These are phyloP conservation scores for Sporobolomyces phaffii DNA, from an alignment of 768 basidiomycete species.

Conservation along the genomic window DNA sequence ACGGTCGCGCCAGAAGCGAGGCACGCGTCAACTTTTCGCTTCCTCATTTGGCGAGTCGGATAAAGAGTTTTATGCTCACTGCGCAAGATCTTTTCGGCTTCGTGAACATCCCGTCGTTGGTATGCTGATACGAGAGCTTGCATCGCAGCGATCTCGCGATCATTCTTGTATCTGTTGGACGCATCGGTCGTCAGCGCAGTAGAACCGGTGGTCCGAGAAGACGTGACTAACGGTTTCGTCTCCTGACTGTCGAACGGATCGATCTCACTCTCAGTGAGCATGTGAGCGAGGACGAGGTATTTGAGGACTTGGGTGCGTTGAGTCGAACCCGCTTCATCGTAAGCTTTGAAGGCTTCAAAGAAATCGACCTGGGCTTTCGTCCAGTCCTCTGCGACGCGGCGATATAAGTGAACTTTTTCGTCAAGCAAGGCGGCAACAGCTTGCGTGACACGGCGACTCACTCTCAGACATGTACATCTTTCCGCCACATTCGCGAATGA, in stretches of 20 bases:
- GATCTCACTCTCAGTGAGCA: constrained; percentile 96
- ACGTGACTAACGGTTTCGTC: constrained; percentile 83
- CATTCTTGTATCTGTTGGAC: constrained; percentile 71
- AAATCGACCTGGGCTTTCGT: constrained; percentile 94
- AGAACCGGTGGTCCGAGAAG: too few relatives aligned
- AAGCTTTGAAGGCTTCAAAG: constrained; percentile 97
- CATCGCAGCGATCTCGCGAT: constrained; percentile 96
- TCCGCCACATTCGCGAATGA: constrained; percentile 97
- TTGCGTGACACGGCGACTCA: constrained; percentile 47
- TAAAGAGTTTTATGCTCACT: constrained; percentile 51
- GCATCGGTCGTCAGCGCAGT: too few relatives aligned
- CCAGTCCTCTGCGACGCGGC: constrained; percentile 72
- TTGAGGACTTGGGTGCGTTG: constrained; percentile 97
- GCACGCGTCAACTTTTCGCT: too few relatives aligned
- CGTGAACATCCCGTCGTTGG: constrained; percentile 89
- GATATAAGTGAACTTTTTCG: not conserved
- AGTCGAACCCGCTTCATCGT: constrained; percentile 94
- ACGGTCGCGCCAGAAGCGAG: too few relatives aligned
- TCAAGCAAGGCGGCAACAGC: not conserved
- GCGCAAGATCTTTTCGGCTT: constrained; percentile 91
- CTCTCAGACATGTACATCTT: constrained; percentile 99
- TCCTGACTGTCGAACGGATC: constrained; percentile 99
- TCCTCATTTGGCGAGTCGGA: not conserved
- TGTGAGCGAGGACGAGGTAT: constrained; percentile 93
- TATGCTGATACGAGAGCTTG: constrained; percentile 95